These are phyloP conservation scores for Limtongia smithiae DNA, from an alignment of 805 yeast species.

Conservation along the genomic window DNA sequence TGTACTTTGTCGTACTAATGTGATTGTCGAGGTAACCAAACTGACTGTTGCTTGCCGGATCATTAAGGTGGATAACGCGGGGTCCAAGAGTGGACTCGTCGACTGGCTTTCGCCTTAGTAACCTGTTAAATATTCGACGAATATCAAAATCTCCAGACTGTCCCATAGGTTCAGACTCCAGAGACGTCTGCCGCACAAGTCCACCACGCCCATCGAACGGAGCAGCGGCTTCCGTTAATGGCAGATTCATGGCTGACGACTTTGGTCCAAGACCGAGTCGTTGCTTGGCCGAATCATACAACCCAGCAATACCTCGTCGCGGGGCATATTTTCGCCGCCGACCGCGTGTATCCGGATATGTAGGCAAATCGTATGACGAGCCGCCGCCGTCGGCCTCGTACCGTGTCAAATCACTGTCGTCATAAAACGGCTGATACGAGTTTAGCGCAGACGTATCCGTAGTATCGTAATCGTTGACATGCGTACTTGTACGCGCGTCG, in stretches of 20 bases:
- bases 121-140: constrained; percentile 4
- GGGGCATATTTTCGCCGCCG: constrained; percentile 10
- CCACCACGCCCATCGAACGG: background rate
- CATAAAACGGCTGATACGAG: constrained; percentile 12
- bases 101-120: constrained; percentile 32
- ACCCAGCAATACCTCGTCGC: constrained; percentile 9
- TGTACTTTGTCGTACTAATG: constrained; percentile 92
- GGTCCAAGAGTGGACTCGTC: constrained; percentile 46
- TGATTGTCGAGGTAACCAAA: constrained; percentile 72
- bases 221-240: constrained; percentile 22
- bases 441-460: constrained; percentile 1
- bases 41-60: constrained; percentile 51
- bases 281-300: constrained; percentile 19
- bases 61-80: constrained; percentile 65
- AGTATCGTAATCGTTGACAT: too few species aligned
- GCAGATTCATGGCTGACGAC: constrained; percentile 23
- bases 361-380: background rate
- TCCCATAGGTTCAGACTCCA: background rate
- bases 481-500: too few species aligned
- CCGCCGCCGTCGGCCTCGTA: background rate
- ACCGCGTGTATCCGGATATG: constrained; percentile 4
- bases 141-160: constrained; percentile 15
- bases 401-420: background rate
- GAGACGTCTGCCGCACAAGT: background rate
- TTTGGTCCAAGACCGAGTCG: constrained; percentile 20